Evolutionary conservation across 371 early-diverging fungal genomes (phyloP).

Genomic region (Mucor ambiguus): DNA sequence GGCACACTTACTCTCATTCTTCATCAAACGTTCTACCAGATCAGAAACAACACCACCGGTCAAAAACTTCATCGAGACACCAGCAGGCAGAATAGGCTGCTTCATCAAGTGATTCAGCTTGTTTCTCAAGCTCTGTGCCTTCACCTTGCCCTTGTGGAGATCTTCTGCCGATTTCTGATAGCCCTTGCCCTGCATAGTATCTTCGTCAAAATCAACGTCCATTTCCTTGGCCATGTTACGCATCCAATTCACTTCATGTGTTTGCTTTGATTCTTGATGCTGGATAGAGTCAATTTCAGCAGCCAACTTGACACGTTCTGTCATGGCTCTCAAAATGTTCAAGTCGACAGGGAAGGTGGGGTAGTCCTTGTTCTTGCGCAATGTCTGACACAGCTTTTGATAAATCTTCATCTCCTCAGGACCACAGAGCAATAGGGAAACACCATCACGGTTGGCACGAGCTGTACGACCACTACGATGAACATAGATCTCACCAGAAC

Average conservation of each 20-base stretch:
- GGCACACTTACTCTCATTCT: constrained; percentile 26
- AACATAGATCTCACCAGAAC: constrained; percentile 92
- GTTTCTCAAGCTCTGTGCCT: constrained; percentile 56
- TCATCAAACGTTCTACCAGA: constrained; percentile 63
- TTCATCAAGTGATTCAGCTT: constrained; percentile 64
- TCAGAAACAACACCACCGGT: constrained; percentile 70
- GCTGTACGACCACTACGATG: constrained; percentile 97
- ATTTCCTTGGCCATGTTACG: constrained; percentile 83
- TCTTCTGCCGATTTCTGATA: constrained; percentile 28
- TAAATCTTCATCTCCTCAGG: constrained; percentile 86
- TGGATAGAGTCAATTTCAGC: constrained; percentile 78
- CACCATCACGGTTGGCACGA: constrained; percentile 82
- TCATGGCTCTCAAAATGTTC: constrained; percentile 62
- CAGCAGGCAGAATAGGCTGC: constrained; percentile 72
- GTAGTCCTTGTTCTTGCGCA: constrained; percentile 69
- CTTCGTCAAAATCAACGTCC: constrained; percentile 84
- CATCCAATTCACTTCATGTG: constrained; percentile 83
- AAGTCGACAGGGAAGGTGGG: constrained; percentile 75
- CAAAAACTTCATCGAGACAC: constrained; percentile 72
- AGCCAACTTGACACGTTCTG: constrained; percentile 75
- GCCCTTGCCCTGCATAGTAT: constrained; percentile 52
- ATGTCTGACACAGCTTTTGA: constrained; percentile 73
- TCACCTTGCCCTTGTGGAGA: constrained; percentile 35
- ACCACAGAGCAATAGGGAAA: constrained; percentile 77
- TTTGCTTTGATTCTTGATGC: constrained; percentile 71